Evolutionary conservation across 805 yeast genomes (phyloP), one percentile per base, ranked within the genome.

Genomic region (Candida anglica): DNA sequence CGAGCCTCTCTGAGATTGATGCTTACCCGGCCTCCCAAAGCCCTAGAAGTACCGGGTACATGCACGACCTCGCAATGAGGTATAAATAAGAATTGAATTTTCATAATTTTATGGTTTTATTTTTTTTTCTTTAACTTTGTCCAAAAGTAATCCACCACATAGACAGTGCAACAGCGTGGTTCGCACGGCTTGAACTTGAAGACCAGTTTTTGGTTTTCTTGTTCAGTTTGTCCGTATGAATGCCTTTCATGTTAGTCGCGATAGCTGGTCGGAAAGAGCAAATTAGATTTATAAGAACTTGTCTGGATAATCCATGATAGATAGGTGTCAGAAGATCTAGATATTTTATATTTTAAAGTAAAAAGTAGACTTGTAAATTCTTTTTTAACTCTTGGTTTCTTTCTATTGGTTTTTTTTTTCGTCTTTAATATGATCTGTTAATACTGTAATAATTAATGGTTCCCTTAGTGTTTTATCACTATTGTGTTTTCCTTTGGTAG

Each of bases 141-240:
- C 81, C 81, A 73, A 75, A 75, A 71, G 67, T 69, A 55, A 63
- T 73, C 82, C 81, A 66, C 73, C 78, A 69, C 79, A 59, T 59
- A 77, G 84, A 77, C 84, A 77, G 84, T 77, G 76, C 82, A 63
- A 52, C 55, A 47, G 37, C 54, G 57, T 58, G 58, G 52, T 50
- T 42, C 48, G 33, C 41, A 39, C 32, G 36, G 31, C 21, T 37
- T 40, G 36, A 42, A 40, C 38, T 22, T 31, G 23, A 18, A 19
- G 22, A 40, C 38, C 66, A 59, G 67, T 60, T 58, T 46, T 61
- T 63, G 66, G 37, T 32, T 33, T 33, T 27, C 34, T 22, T 30
- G 38, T 31, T 27, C 20, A 33, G 28, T 21, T 22, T 32, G 22
- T 22, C 16, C 14, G 8, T 14, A 19, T 23, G 28, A 32, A 24